Base-by-base conservation (phyloP, 352 stramenopile genomes). In the Globisporangium heterothallicum region DNA sequence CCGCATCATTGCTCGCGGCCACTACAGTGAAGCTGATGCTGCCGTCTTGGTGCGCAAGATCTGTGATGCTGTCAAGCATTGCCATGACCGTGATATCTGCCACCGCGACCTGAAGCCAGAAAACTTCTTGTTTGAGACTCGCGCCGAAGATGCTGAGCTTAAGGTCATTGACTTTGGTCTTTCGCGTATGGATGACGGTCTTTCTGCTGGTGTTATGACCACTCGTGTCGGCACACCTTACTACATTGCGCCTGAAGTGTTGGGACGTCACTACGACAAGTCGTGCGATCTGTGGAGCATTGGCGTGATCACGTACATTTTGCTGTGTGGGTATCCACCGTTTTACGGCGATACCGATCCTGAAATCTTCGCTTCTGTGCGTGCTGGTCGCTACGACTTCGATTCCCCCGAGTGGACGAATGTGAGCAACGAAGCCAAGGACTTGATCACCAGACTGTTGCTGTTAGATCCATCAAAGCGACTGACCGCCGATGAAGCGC, bases 91-190 rank as follows among this genome's bases (percentile, higher is more conserved):
- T 55, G 88, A 96, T 41, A 98, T 99, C 70, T 97, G 96, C 67
- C 96, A 99, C 66, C 83, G 95, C 25, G 96, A 99, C 68, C 78
- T 99, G 36, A 99, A 99, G 76, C 82, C 97, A 0, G 94, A 99
- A 62, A 98, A 98, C 65, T 98, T 98, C 53, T 53, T 98, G 26
- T 98, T 98, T 47, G 87, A 87, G 43, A 94, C 89, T 14, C 64
- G 83, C 25, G 87, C 87, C 13, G 88, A 97, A 44, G 79, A 97
- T 52, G 76, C 87, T 3, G 81, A 96, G 62, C 77, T 99, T 32
- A 99, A 99, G 72, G 95, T 99, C 62, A 99, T 99, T 64, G 96
- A 99, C 74, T 99, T 99, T 77, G 96, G 96, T 12, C 79, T 99
- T 14, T 95, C 86, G 26, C 83, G 85, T 29, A 96, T 96, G 72